Conservation (phyloP, 805 yeast genomes). For the Kuraishia cidri region DNA sequence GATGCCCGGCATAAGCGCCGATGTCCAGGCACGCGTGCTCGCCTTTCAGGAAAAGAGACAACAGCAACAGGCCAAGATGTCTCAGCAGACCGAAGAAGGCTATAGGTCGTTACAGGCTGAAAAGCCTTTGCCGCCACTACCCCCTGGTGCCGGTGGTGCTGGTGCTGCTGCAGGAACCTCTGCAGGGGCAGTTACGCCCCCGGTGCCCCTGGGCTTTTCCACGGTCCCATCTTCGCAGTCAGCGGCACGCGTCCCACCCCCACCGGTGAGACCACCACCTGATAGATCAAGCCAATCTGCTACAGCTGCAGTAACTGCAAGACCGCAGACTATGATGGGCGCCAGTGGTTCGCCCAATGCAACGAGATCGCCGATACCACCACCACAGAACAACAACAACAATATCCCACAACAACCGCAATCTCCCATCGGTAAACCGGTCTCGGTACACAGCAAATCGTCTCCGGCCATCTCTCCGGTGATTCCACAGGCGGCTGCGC, state of each 20-base stretch:
- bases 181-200: conserved; percentile 7
- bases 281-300: too few species aligned
- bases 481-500: conserved; percentile 3
- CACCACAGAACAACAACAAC: conserved; percentile 17
- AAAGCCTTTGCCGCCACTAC: conserved; percentile 33
- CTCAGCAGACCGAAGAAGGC: background rate
- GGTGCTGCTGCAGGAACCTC: background rate
- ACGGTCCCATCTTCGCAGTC: too few species aligned
- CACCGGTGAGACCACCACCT: too few species aligned
- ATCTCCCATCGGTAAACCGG: conserved; percentile 5
- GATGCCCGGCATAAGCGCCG: conserved; percentile 47
- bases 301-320: conserved; percentile 8
- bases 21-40: conserved; percentile 76
- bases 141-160: conserved; percentile 10
- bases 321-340: conserved; percentile 4
- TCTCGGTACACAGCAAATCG: background rate
- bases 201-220: too few species aligned
- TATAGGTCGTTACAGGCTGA: conserved; percentile 8
- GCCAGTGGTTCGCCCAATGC: conserved; percentile 18
- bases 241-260: too few species aligned
- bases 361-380: conserved; percentile 23
- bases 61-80: conserved; percentile 5
- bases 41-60: conserved; percentile 84
- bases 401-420: conserved; percentile 7
- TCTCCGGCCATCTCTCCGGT: conserved; percentile 7